These are phyloP conservation scores for Pyrenopolyporus hunteri DNA, from an alignment of 495 filamentous ascomycete species.

Conservation along the genomic window DNA sequence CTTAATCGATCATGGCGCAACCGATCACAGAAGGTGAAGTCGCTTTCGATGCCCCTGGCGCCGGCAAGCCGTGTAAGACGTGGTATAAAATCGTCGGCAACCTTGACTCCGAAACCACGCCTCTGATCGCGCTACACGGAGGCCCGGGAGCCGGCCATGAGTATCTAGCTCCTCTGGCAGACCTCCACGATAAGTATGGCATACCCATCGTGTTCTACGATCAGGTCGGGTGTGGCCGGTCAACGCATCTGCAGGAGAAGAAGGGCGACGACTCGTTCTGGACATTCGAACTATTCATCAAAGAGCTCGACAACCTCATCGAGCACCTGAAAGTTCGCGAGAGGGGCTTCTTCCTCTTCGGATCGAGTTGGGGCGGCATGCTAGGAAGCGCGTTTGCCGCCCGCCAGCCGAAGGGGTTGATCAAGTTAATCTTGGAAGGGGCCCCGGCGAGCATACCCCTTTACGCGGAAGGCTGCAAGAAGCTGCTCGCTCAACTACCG, in stretches of 20 bases:
- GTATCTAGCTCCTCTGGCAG: constrained; percentile 47
- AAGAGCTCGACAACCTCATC: constrained; percentile 57
- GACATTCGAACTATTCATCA: constrained; percentile 53
- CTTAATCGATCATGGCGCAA: too few relatives aligned
- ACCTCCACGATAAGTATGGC: constrained; percentile 38
- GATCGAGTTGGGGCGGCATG: constrained; percentile 26
- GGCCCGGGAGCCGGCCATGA: constrained; percentile 53
- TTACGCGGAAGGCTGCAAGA: constrained; percentile 36
- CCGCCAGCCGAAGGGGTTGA: constrained; percentile 48
- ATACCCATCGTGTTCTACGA: constrained; percentile 59
- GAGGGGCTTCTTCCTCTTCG: constrained; percentile 15
- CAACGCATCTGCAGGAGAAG: constrained; percentile 53
- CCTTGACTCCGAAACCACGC: background rate
- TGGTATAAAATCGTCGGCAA: background rate
- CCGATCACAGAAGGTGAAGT: background rate
- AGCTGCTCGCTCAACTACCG: constrained; percentile 47
- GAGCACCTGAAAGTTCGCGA: constrained; percentile 36
- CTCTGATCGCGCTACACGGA: constrained; percentile 47
- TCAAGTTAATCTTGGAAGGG: constrained; percentile 51
- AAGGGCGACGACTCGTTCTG: constrained; percentile 52
- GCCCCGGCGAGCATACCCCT: constrained; percentile 45
- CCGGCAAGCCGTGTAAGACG: background rate
- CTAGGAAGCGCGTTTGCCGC: constrained; percentile 25
- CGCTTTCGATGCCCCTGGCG: background rate
- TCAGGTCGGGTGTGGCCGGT: constrained; percentile 57